Conservation (phyloP, 495 filamentous ascomycete genomes). For the Xylaria palmicola region DNA sequence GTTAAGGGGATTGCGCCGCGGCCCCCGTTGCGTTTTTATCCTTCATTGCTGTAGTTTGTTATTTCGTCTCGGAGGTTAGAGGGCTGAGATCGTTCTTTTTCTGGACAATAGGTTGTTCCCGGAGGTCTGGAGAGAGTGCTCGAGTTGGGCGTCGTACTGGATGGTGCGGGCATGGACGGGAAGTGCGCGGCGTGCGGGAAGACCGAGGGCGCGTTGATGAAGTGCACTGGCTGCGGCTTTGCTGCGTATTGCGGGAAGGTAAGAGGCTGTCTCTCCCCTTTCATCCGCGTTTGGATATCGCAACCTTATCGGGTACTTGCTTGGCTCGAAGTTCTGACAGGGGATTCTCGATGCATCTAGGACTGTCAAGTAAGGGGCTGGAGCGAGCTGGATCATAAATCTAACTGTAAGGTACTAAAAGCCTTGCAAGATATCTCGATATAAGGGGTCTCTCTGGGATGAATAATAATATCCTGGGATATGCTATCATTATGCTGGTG, state of each 20-base stretch:
- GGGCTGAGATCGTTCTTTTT: neutral
- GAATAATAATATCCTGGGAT: no score
- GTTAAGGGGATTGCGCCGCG: neutral
- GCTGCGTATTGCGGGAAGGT: slow-evolving; percentile 46
- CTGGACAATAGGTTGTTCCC: slow-evolving; percentile 22
- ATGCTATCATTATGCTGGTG: no score
- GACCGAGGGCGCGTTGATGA: slow-evolving; percentile 26
- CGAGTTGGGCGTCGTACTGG: slow-evolving; percentile 26
- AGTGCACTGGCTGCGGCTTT: slow-evolving; percentile 43
- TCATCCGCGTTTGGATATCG: neutral
- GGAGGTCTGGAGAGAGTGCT: slow-evolving; percentile 31
- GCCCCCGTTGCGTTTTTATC: neutral
- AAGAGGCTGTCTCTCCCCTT: slow-evolving; percentile 7
- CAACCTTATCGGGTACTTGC: neutral
- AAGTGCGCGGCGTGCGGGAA: slow-evolving; percentile 28
- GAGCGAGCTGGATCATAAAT: slow-evolving; percentile 42
- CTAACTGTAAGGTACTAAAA: slow-evolving; percentile 43
- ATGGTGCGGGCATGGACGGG: slow-evolving; percentile 11
- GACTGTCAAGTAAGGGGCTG: slow-evolving; percentile 43
- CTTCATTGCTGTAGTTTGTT: neutral
- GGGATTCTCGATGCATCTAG: slow-evolving; percentile 13
- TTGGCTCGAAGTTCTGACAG: neutral
- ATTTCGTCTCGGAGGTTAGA: no score
- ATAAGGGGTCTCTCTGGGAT: no score
- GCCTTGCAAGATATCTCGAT: slow-evolving; percentile 38